Evolutionary conservation across 2,329 filamentous ascomycete species (phyloP).

Genomic region (Tolypocladium guangdongense): DNA sequence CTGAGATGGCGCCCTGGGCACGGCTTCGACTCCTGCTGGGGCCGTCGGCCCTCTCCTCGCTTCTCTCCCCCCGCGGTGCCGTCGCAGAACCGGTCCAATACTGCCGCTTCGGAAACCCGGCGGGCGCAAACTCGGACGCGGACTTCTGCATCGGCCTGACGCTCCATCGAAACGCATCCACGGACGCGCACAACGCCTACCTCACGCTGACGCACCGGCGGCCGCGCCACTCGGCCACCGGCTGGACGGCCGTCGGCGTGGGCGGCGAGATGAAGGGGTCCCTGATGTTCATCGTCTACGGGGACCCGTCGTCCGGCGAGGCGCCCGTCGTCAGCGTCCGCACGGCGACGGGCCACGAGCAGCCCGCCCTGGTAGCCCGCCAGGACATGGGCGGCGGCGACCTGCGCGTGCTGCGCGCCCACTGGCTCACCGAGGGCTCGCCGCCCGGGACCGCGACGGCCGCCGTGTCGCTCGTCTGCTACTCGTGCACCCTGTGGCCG

Average conservation of each 20-base stretch:
- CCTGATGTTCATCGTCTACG: conserved; percentile 12
- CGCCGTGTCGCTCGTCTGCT: conserved; percentile 10
- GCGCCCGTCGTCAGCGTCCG: conserved; percentile 8
- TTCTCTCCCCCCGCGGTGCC: too few species aligned
- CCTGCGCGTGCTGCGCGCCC: conserved; percentile 5
- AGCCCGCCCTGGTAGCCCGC: conserved; percentile 2
- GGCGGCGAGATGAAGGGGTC: conserved; percentile 8
- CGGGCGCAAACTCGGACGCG: not conserved
- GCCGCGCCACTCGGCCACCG: not conserved
- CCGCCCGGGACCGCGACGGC: conserved; percentile 3
- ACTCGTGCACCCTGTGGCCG: conserved; percentile 12
- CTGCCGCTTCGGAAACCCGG: conserved; percentile 7
- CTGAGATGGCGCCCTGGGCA: too few species aligned
- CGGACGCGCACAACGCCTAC: conserved; percentile 7
- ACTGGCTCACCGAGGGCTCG: conserved; percentile 3
- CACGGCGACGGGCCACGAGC: conserved; percentile 4
- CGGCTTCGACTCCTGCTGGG: too few species aligned
- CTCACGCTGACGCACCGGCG: conserved; percentile 5
- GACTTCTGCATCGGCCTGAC: conserved; percentile 11
- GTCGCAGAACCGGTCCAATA: conserved; percentile 7
- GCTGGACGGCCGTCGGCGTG: conserved; percentile 10
- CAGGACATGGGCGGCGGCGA: conserved; percentile 1
- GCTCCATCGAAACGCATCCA: conserved; percentile 9
- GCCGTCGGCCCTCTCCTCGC: too few species aligned
- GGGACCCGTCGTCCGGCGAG: conserved; percentile 5